phyloP scores from a whole-genome alignment of 208 protist genomes.

The Histomonas meleagridis region DNA sequence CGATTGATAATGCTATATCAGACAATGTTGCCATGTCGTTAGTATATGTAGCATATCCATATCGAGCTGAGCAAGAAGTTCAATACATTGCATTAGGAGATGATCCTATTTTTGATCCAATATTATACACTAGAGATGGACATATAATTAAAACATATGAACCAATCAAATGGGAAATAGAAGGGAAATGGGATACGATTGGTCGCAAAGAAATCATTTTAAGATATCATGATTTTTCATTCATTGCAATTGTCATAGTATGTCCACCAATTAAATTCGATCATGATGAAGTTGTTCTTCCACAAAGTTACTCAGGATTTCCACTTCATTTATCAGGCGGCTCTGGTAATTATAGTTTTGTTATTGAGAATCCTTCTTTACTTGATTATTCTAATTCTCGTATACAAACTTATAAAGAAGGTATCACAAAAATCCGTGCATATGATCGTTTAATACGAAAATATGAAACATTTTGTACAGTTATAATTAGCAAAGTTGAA shows the following conservation, averaged over 20 bases:
- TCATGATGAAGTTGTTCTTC: neutral
- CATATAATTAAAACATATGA: neutral
- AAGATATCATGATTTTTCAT: neutral
- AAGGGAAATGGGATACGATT: neutral
- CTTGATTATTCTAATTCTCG: neutral
- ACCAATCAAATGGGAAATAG: neutral
- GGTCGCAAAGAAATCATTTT: neutral
- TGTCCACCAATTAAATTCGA: neutral
- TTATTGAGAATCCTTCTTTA: neutral
- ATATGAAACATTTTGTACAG: too few relatives aligned
- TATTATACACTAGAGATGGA: neutral
- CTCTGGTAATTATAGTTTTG: neutral
- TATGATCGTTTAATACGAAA: too few relatives aligned
- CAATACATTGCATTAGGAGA: slow-evolving; percentile 7
- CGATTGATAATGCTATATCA: neutral
- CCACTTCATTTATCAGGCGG: neutral
- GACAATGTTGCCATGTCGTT: neutral
- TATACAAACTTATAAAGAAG: neutral
- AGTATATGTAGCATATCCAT: neutral
- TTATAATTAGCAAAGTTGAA: neutral
- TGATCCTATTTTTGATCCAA: neutral
- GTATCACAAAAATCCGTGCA: too few relatives aligned
- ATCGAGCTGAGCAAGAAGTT: neutral
- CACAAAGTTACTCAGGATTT: neutral
- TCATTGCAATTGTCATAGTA: neutral